Evolutionary conservation across 306 rosid genomes (phyloP).

Genomic region (Quercus dentata): DNA sequence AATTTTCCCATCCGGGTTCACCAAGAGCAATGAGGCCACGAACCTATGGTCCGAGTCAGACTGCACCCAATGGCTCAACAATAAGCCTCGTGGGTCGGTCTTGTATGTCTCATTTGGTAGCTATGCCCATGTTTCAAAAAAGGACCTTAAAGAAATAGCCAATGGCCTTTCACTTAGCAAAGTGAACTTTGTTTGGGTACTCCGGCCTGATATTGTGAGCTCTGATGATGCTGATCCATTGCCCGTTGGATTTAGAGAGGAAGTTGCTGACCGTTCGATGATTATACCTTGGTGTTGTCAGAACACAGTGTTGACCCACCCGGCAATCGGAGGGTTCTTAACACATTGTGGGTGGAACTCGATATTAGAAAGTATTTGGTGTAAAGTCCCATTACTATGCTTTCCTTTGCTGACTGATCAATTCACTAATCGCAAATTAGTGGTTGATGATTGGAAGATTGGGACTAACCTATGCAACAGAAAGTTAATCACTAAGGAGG

Average conservation of each 20-base stretch:
- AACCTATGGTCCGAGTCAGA: slow-evolving; percentile 64
- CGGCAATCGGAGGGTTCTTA: slow-evolving; percentile 50
- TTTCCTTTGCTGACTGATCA: slow-evolving; percentile 58
- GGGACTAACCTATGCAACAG: slow-evolving; percentile 37
- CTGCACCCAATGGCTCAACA: slow-evolving; percentile 56
- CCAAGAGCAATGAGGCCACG: slow-evolving; percentile 37
- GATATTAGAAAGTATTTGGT: slow-evolving; percentile 52
- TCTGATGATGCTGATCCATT: slow-evolving; percentile 36
- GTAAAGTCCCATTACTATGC: slow-evolving; percentile 44
- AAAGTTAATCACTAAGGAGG: slow-evolving; percentile 11
- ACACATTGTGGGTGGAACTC: slow-evolving; percentile 73
- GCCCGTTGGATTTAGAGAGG: slow-evolving; percentile 37
- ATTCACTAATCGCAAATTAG: slow-evolving; percentile 55
- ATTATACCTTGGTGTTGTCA: slow-evolving; percentile 60
- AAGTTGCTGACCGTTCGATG: slow-evolving; percentile 29
- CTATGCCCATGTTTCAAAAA: slow-evolving; percentile 41
- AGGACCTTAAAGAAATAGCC: slow-evolving; percentile 36
- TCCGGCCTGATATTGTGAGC: slow-evolving; percentile 54
- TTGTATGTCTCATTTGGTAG: slow-evolving; percentile 60
- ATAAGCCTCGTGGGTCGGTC: slow-evolving; percentile 46
- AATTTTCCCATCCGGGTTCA: slow-evolving; percentile 43
- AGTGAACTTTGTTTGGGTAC: slow-evolving; percentile 48
- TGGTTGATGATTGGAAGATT: slow-evolving; percentile 61
- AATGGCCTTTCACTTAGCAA: slow-evolving; percentile 41
- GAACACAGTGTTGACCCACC: slow-evolving; percentile 40